These are phyloP conservation scores for Clitopilus passeckerianus DNA, from an alignment of 768 basidiomycete genomes.

Conservation along the genomic window DNA sequence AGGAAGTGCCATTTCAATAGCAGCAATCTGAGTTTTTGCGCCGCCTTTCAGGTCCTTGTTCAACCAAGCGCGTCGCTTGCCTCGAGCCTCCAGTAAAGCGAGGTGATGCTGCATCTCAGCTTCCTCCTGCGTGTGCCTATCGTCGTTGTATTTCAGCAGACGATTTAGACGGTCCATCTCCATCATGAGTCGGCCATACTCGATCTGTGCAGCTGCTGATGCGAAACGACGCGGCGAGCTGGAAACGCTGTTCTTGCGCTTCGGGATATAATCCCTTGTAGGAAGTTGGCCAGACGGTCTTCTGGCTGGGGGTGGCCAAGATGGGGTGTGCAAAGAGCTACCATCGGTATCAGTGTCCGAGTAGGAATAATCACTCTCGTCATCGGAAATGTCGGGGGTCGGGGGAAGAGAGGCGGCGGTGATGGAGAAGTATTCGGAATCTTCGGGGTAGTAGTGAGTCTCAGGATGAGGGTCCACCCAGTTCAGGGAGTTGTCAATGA, in stretches of 20 bases:
- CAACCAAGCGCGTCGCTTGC: constrained; percentile 64
- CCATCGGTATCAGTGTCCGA: constrained; percentile 40
- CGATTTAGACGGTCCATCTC: constrained; percentile 32
- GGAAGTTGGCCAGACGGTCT: background rate
- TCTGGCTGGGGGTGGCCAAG: constrained; percentile 22
- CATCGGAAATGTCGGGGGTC: constrained; percentile 31
- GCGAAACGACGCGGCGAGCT: constrained; percentile 23
- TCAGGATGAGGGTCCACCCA: constrained; percentile 5
- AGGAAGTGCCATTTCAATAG: constrained; percentile 46
- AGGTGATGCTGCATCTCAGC: constrained; percentile 35
- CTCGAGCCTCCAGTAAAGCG: constrained; percentile 49
- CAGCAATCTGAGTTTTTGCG: constrained; percentile 11
- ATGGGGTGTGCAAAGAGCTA: constrained; percentile 44
- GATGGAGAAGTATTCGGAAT: constrained; percentile 20
- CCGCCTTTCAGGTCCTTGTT: constrained; percentile 35
- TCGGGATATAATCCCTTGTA: constrained; percentile 3
- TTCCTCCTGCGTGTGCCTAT: constrained; percentile 32
- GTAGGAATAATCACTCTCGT: constrained; percentile 26
- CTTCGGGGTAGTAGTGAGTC: constrained; percentile 10
- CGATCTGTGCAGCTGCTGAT: constrained; percentile 23
- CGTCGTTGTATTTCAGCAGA: constrained; percentile 35
- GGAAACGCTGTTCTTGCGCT: constrained; percentile 14
- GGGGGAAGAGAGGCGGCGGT: constrained; percentile 26
- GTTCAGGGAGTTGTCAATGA: constrained; percentile 29
- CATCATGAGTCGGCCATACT: constrained; percentile 27